Evolutionary conservation across 1,139 yeast genomes (phyloP).

Genomic region (Meyerozyma sp.): DNA sequence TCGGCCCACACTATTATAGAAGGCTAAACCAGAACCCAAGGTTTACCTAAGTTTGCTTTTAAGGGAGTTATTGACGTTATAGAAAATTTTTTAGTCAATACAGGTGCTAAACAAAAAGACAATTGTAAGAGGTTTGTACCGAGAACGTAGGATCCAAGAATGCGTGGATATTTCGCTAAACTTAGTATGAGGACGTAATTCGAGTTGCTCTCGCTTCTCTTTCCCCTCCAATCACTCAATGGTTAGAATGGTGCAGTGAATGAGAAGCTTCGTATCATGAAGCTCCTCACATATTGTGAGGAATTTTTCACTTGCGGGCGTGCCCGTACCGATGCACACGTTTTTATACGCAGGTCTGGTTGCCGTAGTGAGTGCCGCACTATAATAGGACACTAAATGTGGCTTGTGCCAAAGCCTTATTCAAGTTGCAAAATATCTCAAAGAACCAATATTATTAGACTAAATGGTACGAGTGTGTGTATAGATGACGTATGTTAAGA

Average conservation of each 20-base stretch:
- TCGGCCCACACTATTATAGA: background rate
- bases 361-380: no score
- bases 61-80: background rate
- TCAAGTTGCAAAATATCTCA: no score
- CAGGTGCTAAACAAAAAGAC: background rate
- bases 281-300: slow-evolving; percentile 8
- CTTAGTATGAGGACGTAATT: slow-evolving; percentile 37
- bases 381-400: no score
- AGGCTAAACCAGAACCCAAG: background rate
- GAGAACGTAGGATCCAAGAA: slow-evolving; percentile 36
- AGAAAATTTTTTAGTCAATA: background rate
- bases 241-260: slow-evolving; percentile 52
- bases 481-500: no score
- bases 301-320: background rate
- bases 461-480: no score
- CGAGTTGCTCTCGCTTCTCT: slow-evolving; percentile 34
- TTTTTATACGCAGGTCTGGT: no score
- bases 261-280: slow-evolving; percentile 53
- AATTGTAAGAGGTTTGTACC: slow-evolving; percentile 15
- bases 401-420: no score
- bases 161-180: slow-evolving; percentile 9
- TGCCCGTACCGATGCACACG: background rate
- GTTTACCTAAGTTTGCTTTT: background rate
- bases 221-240: slow-evolving; percentile 49
- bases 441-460: no score